These are phyloP conservation scores for Ogataea parapolymorpha DNA, from an alignment of 805 yeast genomes.

Conservation along the genomic window DNA sequence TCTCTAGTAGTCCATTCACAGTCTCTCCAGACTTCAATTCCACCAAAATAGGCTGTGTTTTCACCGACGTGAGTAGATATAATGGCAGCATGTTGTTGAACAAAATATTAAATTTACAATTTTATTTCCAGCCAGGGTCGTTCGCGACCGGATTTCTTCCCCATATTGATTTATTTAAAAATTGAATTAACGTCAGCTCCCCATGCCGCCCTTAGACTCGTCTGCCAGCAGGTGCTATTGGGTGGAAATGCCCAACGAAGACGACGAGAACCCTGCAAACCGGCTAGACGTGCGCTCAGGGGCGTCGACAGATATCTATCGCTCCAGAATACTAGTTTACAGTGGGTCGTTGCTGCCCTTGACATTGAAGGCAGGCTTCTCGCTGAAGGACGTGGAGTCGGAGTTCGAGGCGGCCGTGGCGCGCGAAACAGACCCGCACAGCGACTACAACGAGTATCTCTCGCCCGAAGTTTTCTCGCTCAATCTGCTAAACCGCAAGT, in stretches of 20 bases:
- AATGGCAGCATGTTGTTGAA: constrained; percentile 67
- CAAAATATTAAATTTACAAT: not conserved
- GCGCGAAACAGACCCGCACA: not conserved
- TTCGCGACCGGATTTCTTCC: constrained; percentile 4
- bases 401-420: constrained; percentile 31
- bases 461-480: constrained; percentile 64
- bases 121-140: constrained; percentile 2
- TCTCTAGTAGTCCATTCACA: constrained; percentile 74
- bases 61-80: constrained; percentile 84
- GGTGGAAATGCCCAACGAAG: constrained; percentile 51
- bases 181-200: not conserved
- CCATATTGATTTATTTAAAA: constrained; percentile 3
- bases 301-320: constrained; percentile 53
- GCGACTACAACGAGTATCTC: constrained; percentile 35
- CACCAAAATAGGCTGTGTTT: constrained; percentile 80
- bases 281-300: constrained; percentile 66
- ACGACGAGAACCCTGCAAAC: constrained; percentile 47
- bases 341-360: constrained; percentile 70
- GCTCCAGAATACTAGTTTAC: constrained; percentile 58
- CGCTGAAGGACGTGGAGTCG: constrained; percentile 37
- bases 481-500: constrained; percentile 53
- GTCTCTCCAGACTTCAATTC: constrained; percentile 93
- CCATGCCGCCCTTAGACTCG: constrained; percentile 63
- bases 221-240: constrained; percentile 59
- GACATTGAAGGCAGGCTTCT: constrained; percentile 37